phyloP scores from a whole-genome alignment of 768 basidiomycete genomes.

The Crucibulum laeve region DNA sequence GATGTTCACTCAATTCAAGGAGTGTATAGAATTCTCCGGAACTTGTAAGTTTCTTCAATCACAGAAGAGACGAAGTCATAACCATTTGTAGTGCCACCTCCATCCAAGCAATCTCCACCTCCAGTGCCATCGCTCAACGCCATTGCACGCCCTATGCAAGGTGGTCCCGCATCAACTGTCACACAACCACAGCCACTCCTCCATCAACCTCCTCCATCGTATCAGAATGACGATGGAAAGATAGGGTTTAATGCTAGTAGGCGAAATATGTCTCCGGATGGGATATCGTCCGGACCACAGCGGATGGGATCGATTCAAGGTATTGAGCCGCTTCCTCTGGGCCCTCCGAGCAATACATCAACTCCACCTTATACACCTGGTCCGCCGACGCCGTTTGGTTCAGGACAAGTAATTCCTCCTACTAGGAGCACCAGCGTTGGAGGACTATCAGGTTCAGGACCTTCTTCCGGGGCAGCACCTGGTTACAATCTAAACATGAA shows the following conservation, averaged over 20 bases:
- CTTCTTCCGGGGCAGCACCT: not conserved
- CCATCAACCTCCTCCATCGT: too few relatives aligned
- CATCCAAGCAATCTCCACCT: conserved; percentile 62
- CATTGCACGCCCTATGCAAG: conserved; percentile 18
- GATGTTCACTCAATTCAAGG: conserved; percentile 67
- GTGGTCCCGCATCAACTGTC: conserved; percentile 3
- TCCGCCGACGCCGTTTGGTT: not conserved
- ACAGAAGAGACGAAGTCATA: not conserved
- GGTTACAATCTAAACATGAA: not conserved
- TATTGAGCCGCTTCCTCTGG: too few relatives aligned
- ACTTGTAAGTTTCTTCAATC: conserved; percentile 47
- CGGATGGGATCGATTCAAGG: too few relatives aligned
- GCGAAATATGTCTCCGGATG: too few relatives aligned
- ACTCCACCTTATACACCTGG: not conserved
- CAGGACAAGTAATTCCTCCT: not conserved
- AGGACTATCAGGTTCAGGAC: not conserved
- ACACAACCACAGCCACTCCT: too few relatives aligned
- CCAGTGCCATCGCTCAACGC: conserved; percentile 51
- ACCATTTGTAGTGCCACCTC: conserved; percentile 41
- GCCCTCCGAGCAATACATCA: not conserved
- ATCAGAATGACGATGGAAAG: too few relatives aligned
- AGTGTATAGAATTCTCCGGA: conserved; percentile 80
- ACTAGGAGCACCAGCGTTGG: not conserved
- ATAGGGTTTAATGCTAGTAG: too few relatives aligned
- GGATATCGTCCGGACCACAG: too few relatives aligned